Base-by-base conservation (phyloP, 306 rosid genomes). In the Vigna radiata region DNA sequence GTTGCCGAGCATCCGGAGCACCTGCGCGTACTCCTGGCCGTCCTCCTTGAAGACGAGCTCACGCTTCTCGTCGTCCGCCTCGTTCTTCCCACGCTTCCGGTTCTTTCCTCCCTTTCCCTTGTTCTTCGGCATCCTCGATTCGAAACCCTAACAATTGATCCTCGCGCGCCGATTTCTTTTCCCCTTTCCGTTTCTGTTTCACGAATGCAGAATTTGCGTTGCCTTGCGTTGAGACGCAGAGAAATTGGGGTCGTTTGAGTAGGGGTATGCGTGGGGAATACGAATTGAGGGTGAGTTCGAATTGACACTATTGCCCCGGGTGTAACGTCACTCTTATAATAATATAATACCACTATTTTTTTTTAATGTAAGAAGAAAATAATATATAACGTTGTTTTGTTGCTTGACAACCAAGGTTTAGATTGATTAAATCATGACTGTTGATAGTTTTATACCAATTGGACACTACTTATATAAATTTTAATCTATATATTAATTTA, bases 21-120 rank as follows among this genome's bases (percentile, higher is more conserved):
- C 92, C 68, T 88, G 88, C 2, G 92, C 88, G 19, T 88, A 88
- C 50, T 88, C 92, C 60, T 88, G 90, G 0, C 92, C 90, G 60
- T 88, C 92, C 49, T 88, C 92, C 77, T 88, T 88, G 87, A 88
- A 88, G 0, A 86, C 88, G 1, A 88, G 88, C 82, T 88, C 91
- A 12, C 91, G 50, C 78, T 88, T 86, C 75, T 88, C 89, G 47
- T 86, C 88, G 5, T 88, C 91, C 0, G 89, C 89, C 39, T 88
- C 88, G 73, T 88, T 88, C 89, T 88, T 86, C 4, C 91, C 91
- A 14, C 92, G 71, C 85, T 88, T 88, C 60, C 91, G 25, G 83
- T 88, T 88, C 85, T 86, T 86, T 0, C 91, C 91, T 88, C 89
- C 91, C 87, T 88, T 88, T 68, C 91, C 91, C 85, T 88, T 88